Base-by-base conservation (phyloP, 2,329 filamentous ascomycete genomes). In the Ophiocordyceps sinensis region DNA sequence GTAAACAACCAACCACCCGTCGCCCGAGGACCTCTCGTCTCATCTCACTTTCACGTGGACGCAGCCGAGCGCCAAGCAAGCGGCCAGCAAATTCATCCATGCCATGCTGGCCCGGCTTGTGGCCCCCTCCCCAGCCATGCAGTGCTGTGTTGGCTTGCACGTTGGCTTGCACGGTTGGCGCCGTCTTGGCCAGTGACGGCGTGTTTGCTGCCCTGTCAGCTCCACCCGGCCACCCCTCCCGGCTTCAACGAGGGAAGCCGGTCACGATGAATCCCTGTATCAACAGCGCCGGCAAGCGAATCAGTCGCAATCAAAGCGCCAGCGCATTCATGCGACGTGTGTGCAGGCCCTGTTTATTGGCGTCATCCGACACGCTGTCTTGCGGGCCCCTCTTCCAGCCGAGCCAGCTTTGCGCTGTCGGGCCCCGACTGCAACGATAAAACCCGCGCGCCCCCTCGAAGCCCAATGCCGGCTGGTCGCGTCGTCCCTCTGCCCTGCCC, bases 381-480 rank as follows among this genome's bases (percentile, higher is more conserved):
- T 52, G 53, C 51, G 51, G 52, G 47, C 44, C 43, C 49, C 32
- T 44, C 38, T 35, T 38, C 14, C 29, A 23, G 17, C 17, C 14
- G 17, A 29, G 36, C 21, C 36, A 30, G 26, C 28, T 34, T 36
- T 14, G 14, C 30, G 28, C 39, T 32, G 49, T 58, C 55, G 51
- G 53, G 52, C 51, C 46, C 51, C 45, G 45, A 54, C 49, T 41
- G 48, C 49, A 50, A 60, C 52, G 53, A 60, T 71, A 71, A 71
- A 71, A 70, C 61, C 65, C 63, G 62, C 61, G 59, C 54, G 56
- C 60, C 62, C 66, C 67, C 65, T 62, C 57, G 51, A 58, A 54
- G 60, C 61, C 60, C 58, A 59, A 64, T 55, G 30, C 54, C 19
- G 45, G 44, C 39, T 47, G 52, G 49, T 51, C 53, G 41, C 43